Conservation (phyloP, 257 asterid species). For the Lycium barbarum region DNA sequence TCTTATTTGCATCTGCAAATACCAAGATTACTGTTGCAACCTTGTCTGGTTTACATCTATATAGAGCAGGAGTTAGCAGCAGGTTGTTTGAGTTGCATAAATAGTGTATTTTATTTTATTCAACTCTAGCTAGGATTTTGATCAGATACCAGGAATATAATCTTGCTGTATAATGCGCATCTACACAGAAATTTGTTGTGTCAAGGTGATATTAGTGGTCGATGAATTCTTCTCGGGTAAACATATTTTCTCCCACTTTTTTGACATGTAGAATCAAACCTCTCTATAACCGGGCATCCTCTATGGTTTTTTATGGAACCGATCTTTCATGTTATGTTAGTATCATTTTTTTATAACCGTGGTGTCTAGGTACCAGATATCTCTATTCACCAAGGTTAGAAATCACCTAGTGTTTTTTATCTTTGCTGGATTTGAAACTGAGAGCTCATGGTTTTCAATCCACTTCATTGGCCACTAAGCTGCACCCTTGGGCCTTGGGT, state of each 20-base stretch:
- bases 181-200: neutral
- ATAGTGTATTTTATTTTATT: neutral
- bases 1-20: conserved; percentile 69
- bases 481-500: too few species aligned
- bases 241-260: neutral
- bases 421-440: too few species aligned
- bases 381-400: too few species aligned
- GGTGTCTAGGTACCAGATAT: too few species aligned
- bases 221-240: neutral
- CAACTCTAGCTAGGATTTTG: neutral
- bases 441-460: too few species aligned
- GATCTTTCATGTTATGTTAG: too few species aligned
- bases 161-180: neutral
- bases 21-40: conserved; percentile 50
- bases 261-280: neutral
- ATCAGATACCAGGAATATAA: conserved; percentile 5
- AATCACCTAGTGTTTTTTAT: too few species aligned
- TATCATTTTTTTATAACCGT: too few species aligned
- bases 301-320: too few species aligned
- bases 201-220: neutral
- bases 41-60: conserved; percentile 54
- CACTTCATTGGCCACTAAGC: too few species aligned
- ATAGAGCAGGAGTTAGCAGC: conserved; percentile 84
- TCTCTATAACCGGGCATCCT: too few species aligned
- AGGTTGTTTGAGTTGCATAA: conserved; percentile 48